These are phyloP conservation scores for Phytopythium chamaehyphon DNA, from an alignment of 352 stramenopile species.

Conservation along the genomic window DNA sequence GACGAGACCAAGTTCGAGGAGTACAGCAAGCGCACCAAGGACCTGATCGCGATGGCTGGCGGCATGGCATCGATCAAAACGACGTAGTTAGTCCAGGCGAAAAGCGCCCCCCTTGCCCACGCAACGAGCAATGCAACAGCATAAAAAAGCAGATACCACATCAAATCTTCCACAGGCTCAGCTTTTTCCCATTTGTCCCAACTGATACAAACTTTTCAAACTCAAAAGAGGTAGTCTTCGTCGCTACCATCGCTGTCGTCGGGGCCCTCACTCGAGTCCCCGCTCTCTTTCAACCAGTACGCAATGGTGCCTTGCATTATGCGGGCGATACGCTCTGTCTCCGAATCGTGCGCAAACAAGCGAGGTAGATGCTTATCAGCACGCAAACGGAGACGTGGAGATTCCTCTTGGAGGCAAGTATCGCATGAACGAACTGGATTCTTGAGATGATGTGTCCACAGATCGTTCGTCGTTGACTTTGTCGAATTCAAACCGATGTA, in stretches of 20 bases:
- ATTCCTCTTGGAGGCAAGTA: conserved; percentile 7
- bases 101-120: background rate
- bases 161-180: too few relatives aligned
- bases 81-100: conserved; percentile 7
- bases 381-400: background rate
- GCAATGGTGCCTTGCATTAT: conserved; percentile 75
- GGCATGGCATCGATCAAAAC: conserved; percentile 45
- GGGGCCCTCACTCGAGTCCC: background rate
- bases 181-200: too few relatives aligned
- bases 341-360: conserved; percentile 37
- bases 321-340: conserved; percentile 73
- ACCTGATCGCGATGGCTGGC: conserved; percentile 72
- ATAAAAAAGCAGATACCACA: background rate
- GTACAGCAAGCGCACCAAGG: conserved; percentile 72
- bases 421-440: background rate
- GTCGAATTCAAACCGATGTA: too few relatives aligned
- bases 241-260: conserved; percentile 3
- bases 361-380: background rate
- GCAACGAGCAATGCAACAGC: background rate
- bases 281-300: conserved; percentile 46
- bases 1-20: conserved; percentile 64
- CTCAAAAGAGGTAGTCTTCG: conserved; percentile 3
- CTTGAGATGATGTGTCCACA: too few relatives aligned
- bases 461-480: too few relatives aligned
- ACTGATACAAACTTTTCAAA: background rate